Evolutionary conservation across 2,329 filamentous ascomycete genomes (phyloP), one percentile per base, ranked within the genome.

Genomic region (Talaromyces sp.): DNA sequence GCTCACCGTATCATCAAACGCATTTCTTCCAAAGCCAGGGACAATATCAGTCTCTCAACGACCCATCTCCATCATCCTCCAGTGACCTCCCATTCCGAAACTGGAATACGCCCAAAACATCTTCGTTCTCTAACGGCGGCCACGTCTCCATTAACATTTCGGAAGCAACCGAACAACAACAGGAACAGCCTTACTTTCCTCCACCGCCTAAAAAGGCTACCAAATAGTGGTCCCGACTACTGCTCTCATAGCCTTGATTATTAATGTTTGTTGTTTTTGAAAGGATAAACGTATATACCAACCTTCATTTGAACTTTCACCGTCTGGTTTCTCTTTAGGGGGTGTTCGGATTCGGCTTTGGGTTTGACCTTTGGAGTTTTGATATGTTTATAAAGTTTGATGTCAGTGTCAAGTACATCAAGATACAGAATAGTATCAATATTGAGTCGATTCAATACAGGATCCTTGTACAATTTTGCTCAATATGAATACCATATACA

Each of bases 191-290:
- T 67, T 80, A 80, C 66, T 81, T 81, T 70, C 79, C 79, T 9
- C 79, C 79, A 22, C 79, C 79, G 10, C 78, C 79, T 11, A 80
- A 78, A 67, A 79, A 78, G 69, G 73, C 75, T 52, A 67, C 62
- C 39, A 64, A 67, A 25, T 64, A 54, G 62, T 59, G 22, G 10
- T 45, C 22, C n/a, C 2, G 5, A 13, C 10, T n/a, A 7, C 10
- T 19, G n/a, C 39, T 22, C 8, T 58, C 22, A 31, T 59, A 5
- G 15, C 37, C 35, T 25, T 59, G 52, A 35, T 56, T 39, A 19
- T 22, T 35, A 37, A 39, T 25, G 3, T 39, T 37, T 52, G 27
- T 19, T 37, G 5, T 37, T 13, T 39, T 22, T 19, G 13, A 39
- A 56, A 39, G 33, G 33, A 39, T 37, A 56, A 37, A 56, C 33